Evolutionary conservation across 805 yeast species (phyloP).

Genomic region (Wickerhamomyces bisporus): DNA sequence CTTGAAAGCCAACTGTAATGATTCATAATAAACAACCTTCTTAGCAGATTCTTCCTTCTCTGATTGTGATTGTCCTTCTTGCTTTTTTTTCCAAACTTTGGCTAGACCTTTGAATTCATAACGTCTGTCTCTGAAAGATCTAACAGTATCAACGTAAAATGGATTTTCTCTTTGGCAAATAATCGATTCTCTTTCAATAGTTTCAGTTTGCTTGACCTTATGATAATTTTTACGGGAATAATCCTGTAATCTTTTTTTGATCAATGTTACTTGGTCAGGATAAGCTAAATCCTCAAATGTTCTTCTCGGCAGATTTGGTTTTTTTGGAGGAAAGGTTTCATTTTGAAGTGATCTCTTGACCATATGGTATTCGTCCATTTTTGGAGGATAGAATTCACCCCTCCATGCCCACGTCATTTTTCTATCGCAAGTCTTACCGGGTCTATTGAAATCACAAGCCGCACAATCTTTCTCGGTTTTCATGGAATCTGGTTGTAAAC

Average conservation of each 20-base stretch:
- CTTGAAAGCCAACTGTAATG: constrained; percentile 93
- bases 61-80: constrained; percentile 42
- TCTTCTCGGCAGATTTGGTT: constrained; percentile 51
- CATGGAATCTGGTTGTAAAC: constrained; percentile 98
- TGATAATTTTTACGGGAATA: constrained; percentile 85
- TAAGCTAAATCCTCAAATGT: constrained; percentile 73
- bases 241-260: constrained; percentile 75
- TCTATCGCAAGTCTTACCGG: constrained; percentile 91
- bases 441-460: constrained; percentile 93
- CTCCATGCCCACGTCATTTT: constrained; percentile 96
- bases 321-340: constrained; percentile 67
- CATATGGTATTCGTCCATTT: constrained; percentile 87
- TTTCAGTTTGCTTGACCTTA: constrained; percentile 73
- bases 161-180: constrained; percentile 98
- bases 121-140: constrained; percentile 91
- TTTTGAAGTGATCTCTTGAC: constrained; percentile 75
- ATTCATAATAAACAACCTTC: constrained; percentile 90
- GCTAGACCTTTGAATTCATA: constrained; percentile 93
- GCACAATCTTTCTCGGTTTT: constrained; percentile 94
- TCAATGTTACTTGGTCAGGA: constrained; percentile 67
- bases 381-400: constrained; percentile 91
- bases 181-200: constrained; percentile 84
- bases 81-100: constrained; percentile 88
- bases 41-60: constrained; percentile 90
- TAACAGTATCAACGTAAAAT: constrained; percentile 89